phyloP scores from a whole-genome alignment of 805 yeast species.

The Spathaspora hagerdaliae region DNA sequence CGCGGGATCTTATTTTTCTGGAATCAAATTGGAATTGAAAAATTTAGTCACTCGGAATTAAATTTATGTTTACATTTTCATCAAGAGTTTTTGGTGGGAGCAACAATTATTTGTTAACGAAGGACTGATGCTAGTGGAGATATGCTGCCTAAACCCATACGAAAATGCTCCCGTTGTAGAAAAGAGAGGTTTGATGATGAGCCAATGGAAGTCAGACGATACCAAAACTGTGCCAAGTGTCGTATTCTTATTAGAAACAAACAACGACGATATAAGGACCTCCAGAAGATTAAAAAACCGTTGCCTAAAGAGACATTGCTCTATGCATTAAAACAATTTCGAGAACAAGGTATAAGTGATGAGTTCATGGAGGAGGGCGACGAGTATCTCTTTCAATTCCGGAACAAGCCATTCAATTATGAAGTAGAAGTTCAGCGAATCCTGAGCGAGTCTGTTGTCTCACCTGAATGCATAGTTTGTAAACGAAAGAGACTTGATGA shows the following conservation, averaged over 20 bases:
- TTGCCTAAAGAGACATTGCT: conserved; percentile 34
- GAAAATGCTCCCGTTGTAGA: conserved; percentile 25
- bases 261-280: conserved; percentile 2
- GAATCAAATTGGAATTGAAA: too few species aligned
- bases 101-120: too few species aligned
- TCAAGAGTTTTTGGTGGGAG: too few species aligned
- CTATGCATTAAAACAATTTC: conserved; percentile 42
- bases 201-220: too few species aligned
- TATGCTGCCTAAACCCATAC: too few species aligned
- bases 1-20: too few species aligned
- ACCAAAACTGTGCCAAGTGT: too few species aligned
- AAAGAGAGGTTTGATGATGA: too few species aligned
- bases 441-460: not conserved
- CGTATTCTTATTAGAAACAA: too few species aligned
- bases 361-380: conserved; percentile 28
- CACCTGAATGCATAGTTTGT: conserved; percentile 57
- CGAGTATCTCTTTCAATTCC: conserved; percentile 8
- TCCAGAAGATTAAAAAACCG: conserved; percentile 1
- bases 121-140: too few species aligned
- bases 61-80: too few species aligned
- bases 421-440: conserved; percentile 7
- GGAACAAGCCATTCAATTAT: conserved; percentile 10
- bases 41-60: too few species aligned
- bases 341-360: conserved; percentile 31
- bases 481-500: conserved; percentile 51